Conservation (phyloP, 116 monocot species). For the Iris pallida region DNA sequence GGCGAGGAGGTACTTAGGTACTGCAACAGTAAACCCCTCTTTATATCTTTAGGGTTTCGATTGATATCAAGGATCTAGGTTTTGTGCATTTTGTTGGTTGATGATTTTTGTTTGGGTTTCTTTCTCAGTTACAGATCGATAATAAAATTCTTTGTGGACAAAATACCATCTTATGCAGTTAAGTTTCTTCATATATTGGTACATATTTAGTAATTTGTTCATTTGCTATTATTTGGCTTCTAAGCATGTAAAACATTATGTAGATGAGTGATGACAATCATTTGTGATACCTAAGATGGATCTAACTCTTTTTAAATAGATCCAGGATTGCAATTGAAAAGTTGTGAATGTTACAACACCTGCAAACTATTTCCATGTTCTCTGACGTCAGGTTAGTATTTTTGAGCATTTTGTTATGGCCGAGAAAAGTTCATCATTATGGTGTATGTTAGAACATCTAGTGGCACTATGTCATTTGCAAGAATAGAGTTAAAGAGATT, state of each 20-base stretch:
- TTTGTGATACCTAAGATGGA: constrained; percentile 40
- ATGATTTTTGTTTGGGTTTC: too few species aligned
- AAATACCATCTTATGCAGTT: too few species aligned
- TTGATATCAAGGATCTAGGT: too few species aligned
- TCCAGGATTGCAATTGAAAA: constrained; percentile 44
- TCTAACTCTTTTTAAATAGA: constrained; percentile 31
- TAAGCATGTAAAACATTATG: neutral
- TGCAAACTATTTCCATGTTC: constrained; percentile 43
- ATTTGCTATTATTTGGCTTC: neutral
- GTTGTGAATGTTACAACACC: constrained; percentile 46
- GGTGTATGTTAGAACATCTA: too few species aligned
- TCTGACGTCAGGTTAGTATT: constrained; percentile 29
- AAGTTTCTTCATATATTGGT: neutral
- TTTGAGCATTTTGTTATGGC: neutral
- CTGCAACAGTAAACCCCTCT: too few species aligned
- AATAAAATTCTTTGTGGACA: too few species aligned
- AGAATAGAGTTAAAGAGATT: too few species aligned
- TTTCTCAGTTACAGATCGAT: too few species aligned
- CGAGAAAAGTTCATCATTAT: neutral
- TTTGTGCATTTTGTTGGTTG: too few species aligned
- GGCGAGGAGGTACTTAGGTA: too few species aligned
- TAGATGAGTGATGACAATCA: constrained; percentile 45
- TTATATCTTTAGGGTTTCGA: too few species aligned
- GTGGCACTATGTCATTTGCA: too few species aligned
- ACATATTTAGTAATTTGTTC: neutral